Percentiles rank a stretch among this genome's conserved stretches.
Conservation (phyloP, 78 protist genomes). For the Trichosphaerium sp. region DNA sequence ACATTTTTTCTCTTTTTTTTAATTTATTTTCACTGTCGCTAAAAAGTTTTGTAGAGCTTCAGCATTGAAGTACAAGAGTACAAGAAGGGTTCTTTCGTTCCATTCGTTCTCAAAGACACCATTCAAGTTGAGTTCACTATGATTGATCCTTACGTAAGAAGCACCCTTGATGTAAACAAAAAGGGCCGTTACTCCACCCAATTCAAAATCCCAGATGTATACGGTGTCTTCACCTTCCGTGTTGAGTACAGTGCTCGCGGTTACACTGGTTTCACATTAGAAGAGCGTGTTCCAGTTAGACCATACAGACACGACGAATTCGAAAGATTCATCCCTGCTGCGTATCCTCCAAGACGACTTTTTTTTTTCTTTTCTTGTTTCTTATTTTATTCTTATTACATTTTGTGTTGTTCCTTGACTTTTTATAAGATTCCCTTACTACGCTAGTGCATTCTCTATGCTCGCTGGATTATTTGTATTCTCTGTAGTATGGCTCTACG, state of each 20-base stretch:
- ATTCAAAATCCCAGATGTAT: slow-evolving; percentile 46
- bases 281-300: slow-evolving; percentile 28
- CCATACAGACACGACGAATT: slow-evolving; percentile 51
- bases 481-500: no score
- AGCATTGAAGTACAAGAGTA: background rate
- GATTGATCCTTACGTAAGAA: slow-evolving; percentile 44
- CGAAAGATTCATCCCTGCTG: slow-evolving; percentile 53
- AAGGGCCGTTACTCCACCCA: background rate
- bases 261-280: background rate
- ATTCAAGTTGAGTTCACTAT: slow-evolving; percentile 26
- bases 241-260: background rate
- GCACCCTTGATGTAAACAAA: background rate
- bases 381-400: no score
- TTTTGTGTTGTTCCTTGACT: no score
- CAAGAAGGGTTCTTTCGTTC: background rate
- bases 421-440: no score
- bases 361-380: slow-evolving; percentile 6
- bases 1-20: background rate
- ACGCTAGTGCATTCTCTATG: slow-evolving; percentile 64
- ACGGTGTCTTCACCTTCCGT: slow-evolving; percentile 40
- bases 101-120: background rate
- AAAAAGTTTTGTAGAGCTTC: background rate
- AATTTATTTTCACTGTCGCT: background rate
- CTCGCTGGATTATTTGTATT: slow-evolving; percentile 55
- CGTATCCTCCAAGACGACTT: slow-evolving; percentile 55